Evolutionary conservation across 2,329 filamentous ascomycete species (phyloP).

Genomic region (Colletotrichum melonis): DNA sequence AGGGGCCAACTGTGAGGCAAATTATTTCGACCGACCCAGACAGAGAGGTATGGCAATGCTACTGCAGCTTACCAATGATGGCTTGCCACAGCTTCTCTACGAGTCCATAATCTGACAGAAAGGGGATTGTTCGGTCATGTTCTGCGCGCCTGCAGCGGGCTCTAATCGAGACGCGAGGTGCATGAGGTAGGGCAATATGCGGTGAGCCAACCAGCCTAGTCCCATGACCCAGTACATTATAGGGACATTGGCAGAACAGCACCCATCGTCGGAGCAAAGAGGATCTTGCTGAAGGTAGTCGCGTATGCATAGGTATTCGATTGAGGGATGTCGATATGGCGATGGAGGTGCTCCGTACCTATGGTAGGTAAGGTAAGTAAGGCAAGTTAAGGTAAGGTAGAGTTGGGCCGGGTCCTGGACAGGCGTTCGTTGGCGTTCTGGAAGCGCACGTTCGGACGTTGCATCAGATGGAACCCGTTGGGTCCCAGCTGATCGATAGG

Average conservation of each 20-base stretch:
- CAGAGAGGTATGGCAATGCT: not conserved
- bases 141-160: not conserved
- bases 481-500: not conserved
- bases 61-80: slow-evolving; percentile 23
- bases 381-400: not conserved
- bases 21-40: not conserved
- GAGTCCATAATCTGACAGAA: slow-evolving; percentile 17
- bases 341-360: too few species aligned
- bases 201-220: slow-evolving; percentile 8
- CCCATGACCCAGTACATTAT: not conserved
- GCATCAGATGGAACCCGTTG: not conserved
- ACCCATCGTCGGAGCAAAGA: not conserved
- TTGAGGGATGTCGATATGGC: not conserved
- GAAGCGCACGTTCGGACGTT: not conserved
- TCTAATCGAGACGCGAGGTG: slow-evolving; percentile 7
- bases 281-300: not conserved
- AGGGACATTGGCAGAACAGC: not conserved
- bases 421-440: not conserved
- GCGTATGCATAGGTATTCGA: not conserved
- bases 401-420: not conserved
- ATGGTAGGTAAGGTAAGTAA: not conserved
- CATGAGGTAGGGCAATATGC: slow-evolving; percentile 16
- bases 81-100: slow-evolving; percentile 22
- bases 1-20: not conserved
- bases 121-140: not conserved